Evolutionary conservation across 768 basidiomycete genomes (phyloP).

Genomic region (Lyophyllum decastes): DNA sequence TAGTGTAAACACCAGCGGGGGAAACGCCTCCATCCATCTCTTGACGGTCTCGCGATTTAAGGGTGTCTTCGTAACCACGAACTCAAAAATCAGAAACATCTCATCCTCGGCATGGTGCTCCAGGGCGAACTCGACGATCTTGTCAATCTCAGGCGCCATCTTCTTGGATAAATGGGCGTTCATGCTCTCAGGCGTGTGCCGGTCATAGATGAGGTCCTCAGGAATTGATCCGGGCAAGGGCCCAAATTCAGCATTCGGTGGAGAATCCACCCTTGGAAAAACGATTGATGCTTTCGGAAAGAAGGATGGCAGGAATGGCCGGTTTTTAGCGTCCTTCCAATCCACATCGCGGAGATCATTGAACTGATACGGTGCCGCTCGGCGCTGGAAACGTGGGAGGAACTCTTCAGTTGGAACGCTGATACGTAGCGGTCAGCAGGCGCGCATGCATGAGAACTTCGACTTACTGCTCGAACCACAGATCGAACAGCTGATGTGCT

Average conservation of each 20-base stretch:
- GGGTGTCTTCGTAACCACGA: conserved; percentile 32
- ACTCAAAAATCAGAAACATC: conserved; percentile 51
- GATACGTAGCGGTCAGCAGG: background rate
- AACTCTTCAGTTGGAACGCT: conserved; percentile 51
- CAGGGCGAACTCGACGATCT: conserved; percentile 40
- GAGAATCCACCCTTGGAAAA: conserved; percentile 7
- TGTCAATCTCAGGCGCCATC: conserved; percentile 31
- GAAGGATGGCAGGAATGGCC: conserved; percentile 30
- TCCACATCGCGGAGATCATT: conserved; percentile 42
- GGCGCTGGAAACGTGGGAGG: conserved; percentile 48
- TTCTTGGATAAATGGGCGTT: conserved; percentile 22
- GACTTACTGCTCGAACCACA: conserved; percentile 68
- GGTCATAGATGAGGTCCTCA: background rate
- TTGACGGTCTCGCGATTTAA: conserved; percentile 27
- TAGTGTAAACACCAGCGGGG: conserved; percentile 54
- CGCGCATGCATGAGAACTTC: background rate
- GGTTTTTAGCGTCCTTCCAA: conserved; percentile 33
- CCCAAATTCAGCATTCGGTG: background rate
- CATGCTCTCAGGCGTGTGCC: conserved; percentile 30
- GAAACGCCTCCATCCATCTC: conserved; percentile 50
- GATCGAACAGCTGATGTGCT: conserved; percentile 66
- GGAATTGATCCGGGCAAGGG: conserved; percentile 6
- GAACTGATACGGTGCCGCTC: conserved; percentile 39
- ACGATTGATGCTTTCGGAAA: conserved; percentile 22
- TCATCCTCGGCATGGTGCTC: conserved; percentile 57